Percentiles rank a stretch among this genome's conserved stretches.
These are phyloP conservation scores for Pholiota conissans DNA, from an alignment of 768 basidiomycete species.

Conservation along the genomic window DNA sequence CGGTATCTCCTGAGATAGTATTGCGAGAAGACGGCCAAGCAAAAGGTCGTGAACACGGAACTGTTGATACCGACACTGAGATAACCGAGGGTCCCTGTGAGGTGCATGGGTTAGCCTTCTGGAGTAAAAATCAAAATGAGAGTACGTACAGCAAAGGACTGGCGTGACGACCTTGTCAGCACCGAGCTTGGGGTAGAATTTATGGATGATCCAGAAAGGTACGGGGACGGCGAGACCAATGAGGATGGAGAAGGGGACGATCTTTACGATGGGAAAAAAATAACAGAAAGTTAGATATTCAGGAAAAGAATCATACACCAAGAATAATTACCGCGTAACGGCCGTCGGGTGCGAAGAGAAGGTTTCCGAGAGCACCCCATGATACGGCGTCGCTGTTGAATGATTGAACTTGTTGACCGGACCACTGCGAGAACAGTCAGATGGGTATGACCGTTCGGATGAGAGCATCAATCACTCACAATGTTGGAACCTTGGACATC, in stretches of 20 bases:
- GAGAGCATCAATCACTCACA: constrained; percentile 33
- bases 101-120: not conserved
- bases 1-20: constrained; percentile 44
- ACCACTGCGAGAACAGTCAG: constrained; percentile 35
- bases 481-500: constrained; percentile 54
- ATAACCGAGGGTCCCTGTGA: constrained; percentile 37
- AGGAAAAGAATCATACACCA: not conserved
- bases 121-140: not conserved
- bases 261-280: constrained; percentile 7
- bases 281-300: not conserved
- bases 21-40: constrained; percentile 46
- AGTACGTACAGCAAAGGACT: constrained; percentile 36
- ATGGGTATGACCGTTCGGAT: not conserved
- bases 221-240: constrained; percentile 54
- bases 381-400: constrained; percentile 52
- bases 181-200: constrained; percentile 45
- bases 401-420: constrained; percentile 40
- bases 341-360: constrained; percentile 44
- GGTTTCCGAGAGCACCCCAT: constrained; percentile 56
- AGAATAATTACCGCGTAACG: constrained; percentile 35
- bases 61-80: constrained; percentile 60
- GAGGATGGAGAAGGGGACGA: constrained; percentile 44
- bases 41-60: constrained; percentile 47
- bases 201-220: constrained; percentile 54
- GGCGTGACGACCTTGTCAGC: constrained; percentile 53